Conservation (phyloP, 2,329 filamentous ascomycete species). For the Geosmithia morbida region DNA sequence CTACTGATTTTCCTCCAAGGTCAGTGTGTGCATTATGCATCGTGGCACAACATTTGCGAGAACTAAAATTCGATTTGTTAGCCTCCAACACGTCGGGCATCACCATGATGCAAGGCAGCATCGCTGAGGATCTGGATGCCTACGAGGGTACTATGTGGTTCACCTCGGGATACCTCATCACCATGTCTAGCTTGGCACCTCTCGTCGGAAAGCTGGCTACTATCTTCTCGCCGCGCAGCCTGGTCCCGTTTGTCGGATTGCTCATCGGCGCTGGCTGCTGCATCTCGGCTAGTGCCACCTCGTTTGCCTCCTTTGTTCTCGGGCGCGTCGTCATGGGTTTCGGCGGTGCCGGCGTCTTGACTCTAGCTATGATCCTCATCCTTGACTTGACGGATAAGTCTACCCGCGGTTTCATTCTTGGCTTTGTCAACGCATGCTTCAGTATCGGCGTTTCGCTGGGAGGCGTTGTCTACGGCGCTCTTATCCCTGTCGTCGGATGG, state of each 20-base stretch:
- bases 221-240: conserved; percentile 55
- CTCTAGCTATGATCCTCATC: conserved; percentile 59
- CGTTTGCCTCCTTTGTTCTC: conserved; percentile 48
- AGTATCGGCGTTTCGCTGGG: conserved; percentile 59
- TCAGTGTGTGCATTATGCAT: conserved; percentile 10
- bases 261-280: conserved; percentile 46
- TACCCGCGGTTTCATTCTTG: conserved; percentile 58
- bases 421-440: conserved; percentile 57
- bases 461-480: conserved; percentile 52
- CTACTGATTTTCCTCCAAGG: conserved; percentile 46
- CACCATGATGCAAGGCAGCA: conserved; percentile 64
- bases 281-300: conserved; percentile 45
- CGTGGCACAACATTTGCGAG: not conserved
- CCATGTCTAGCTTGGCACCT: conserved; percentile 49
- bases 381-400: conserved; percentile 58
- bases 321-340: conserved; percentile 55
- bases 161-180: conserved; percentile 57
- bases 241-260: conserved; percentile 47
- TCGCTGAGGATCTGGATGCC: conserved; percentile 60
- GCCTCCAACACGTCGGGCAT: conserved; percentile 65
- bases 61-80: conserved; percentile 7
- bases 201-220: conserved; percentile 57
- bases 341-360: conserved; percentile 59
- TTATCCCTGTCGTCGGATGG: conserved; percentile 55
- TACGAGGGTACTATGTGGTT: conserved; percentile 69